These are phyloP conservation scores for Chlorophyllum brunneum DNA, from an alignment of 768 basidiomycete species.

Conservation along the genomic window DNA sequence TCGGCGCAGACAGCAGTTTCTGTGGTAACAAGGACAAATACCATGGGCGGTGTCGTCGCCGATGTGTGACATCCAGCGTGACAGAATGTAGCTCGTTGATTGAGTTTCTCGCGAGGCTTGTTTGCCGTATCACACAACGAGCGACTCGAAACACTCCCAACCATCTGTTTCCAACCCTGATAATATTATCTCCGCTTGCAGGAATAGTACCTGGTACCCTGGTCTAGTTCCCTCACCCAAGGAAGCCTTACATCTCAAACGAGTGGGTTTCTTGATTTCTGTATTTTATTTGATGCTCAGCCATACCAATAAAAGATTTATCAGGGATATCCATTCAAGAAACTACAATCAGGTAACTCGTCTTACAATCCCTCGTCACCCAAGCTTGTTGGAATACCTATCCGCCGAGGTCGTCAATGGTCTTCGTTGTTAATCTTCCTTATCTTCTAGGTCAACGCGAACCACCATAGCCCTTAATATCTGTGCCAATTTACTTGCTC, in stretches of 20 bases:
- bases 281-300: conserved; percentile 28
- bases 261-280: conserved; percentile 17
- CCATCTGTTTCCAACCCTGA: conserved; percentile 4
- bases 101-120: conserved; percentile 25
- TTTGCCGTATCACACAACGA: conserved; percentile 26
- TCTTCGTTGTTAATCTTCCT: conserved; percentile 9
- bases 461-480: not conserved
- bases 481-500: not conserved
- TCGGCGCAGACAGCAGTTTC: too few species aligned
- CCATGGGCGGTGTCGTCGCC: not conserved
- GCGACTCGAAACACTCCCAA: conserved; percentile 14
- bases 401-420: not conserved
- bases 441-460: conserved; percentile 5
- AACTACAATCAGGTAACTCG: conserved; percentile 21
- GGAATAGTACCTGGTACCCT: not conserved
- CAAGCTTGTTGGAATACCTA: not conserved
- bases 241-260: not conserved
- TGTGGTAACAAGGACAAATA: conserved; percentile 4
- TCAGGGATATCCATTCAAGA: conserved; percentile 22
- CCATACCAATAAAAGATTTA: conserved; percentile 32
- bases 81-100: conserved; percentile 18
- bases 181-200: conserved; percentile 12
- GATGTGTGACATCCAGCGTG: conserved; percentile 8
- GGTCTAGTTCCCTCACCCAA: not conserved
- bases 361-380: not conserved